Base-by-base conservation (phyloP, 2,329 filamentous ascomycete species). In the Lasiodiplodia citricola region DNA sequence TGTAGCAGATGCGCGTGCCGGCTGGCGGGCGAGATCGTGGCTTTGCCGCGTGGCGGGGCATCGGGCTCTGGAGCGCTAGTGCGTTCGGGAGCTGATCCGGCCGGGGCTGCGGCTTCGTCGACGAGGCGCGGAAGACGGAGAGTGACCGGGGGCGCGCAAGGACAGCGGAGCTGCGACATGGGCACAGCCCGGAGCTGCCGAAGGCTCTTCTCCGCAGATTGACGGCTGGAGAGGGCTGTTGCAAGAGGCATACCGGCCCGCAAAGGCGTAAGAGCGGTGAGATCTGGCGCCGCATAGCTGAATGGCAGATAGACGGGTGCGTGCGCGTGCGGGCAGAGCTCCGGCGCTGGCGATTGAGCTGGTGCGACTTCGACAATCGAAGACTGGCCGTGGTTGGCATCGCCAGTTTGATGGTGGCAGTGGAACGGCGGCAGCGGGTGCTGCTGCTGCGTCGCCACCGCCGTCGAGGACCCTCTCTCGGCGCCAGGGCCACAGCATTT, bases 1-100 rank as follows among this genome's bases (percentile, higher is more conserved):
- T 35, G 23, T 21, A 47, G 38, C 23, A 62, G 57, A 62, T 62
- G 41, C 25, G 58, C 41, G 58, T 64, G 60, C 60, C 23, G 60
- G 60, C 60, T 7, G 25, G 11, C 21, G 28, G 52, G 51, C 60
- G 58, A 57, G 67, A 68, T 68, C 51, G 67, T 68, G 58, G 58
- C 60, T 55, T 57, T 13, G 25, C 55, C 67, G 58, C 58, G 67
- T 64, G 67, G 67, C 67, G 58, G 55, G 56, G 56, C 66, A 50
- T 13, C 58, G 58, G 58, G 58, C 25, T 25, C 41, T 62, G 58
- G 58, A 62, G 58, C 60, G 60, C 47, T 64, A 64, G 60, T 41
- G 60, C 47, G 21, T 52, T 52, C 60, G 60, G 60, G 47, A 64
- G 60, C 25, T 21, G 47, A 52, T 64, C 44, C 60, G 60, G 28